Conservation (phyloP, 1,284 basidiomycete genomes). For the Ustilago bromivora region DNA sequence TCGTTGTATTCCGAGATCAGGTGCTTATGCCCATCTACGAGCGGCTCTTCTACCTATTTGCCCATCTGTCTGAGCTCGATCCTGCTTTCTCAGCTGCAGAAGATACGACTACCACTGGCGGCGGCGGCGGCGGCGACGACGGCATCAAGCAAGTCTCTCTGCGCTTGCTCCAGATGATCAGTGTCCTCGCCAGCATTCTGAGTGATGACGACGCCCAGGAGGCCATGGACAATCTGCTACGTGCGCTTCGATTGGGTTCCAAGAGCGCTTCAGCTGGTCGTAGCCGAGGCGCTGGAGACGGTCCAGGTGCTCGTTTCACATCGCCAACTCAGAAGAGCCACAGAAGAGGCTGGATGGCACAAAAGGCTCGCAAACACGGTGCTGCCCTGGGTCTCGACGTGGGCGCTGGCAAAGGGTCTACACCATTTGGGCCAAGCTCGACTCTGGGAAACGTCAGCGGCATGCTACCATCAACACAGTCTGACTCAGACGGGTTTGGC, state of each 20-base stretch:
- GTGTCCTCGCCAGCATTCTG: conserved; percentile 63
- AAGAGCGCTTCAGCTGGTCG: conserved; percentile 49
- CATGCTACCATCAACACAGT: background rate
- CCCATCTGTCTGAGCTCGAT: conserved; percentile 48
- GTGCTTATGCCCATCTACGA: conserved; percentile 64
- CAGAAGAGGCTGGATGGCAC: conserved; percentile 57
- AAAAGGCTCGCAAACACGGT: conserved; percentile 59
- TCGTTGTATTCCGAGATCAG: conserved; percentile 82
- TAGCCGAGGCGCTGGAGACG: conserved; percentile 20
- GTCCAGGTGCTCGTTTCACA: conserved; percentile 20
- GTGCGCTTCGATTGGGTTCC: conserved; percentile 53
- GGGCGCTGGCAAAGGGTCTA: conserved; percentile 1
- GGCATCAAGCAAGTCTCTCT: conserved; percentile 47
- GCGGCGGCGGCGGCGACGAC: conserved; percentile 36
- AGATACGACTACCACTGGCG: conserved; percentile 14
- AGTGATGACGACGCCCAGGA: conserved; percentile 69
- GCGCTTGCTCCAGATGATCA: conserved; percentile 64
- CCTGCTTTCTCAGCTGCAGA: conserved; percentile 30
- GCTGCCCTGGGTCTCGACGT: conserved; percentile 9
- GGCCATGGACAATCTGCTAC: conserved; percentile 65
- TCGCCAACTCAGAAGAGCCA: conserved; percentile 43
- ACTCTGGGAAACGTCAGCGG: background rate
- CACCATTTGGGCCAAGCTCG: background rate
- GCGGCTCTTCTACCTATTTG: conserved; percentile 54
- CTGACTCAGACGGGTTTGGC: background rate